Base-by-base conservation (phyloP, 2,329 filamentous ascomycete species). In the Sclerotinia trifoliorum region DNA sequence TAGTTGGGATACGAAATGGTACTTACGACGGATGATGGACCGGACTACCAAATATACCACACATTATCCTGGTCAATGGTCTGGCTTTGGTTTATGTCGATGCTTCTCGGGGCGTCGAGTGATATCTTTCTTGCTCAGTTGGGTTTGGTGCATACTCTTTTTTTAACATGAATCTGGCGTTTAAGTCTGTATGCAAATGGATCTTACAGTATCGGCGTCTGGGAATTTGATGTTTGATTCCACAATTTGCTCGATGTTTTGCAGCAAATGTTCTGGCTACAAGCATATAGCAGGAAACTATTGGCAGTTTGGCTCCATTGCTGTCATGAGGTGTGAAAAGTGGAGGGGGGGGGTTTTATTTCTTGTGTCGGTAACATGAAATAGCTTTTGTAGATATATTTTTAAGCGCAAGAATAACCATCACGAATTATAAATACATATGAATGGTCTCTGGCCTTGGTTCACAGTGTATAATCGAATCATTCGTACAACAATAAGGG, bases 1-100 rank as follows among this genome's bases (percentile, higher is more conserved):
- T 76, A 73, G 75, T 77, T 76, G 75, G 75, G 74, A 76, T 56
- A 77, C 70, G 75, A 75, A 60, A 73, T 69, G 68, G 72, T 72
- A 70, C 67, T 74, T 72, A 77, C 68, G 75, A 76, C 74, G 74
- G 72, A 76, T 68, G 71, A 67, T 62, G 65, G 65, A 67, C 51
- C 62, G 48, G 56, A 67, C 48, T 46, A 62, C 65, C 65, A 32
- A 65, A 61, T 42, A 67, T 66, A 66, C 63, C 55, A 44, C 55
- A 56, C 48, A 54, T 54, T 39, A 29, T 67, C 48, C 46, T 62
- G 35, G 65, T 60, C 58, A 51, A 66, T 63, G 65, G 56, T 52
- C 39, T 42, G 46, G 58, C 65, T 67, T 67, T 63, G 56, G 56
- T 63, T 67, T 62, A 61, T 61, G 56, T 67, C 56, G 56, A 51